Conservation (phyloP, 2,329 filamentous ascomycete species). For the Pseudogymnoascus sp. region DNA sequence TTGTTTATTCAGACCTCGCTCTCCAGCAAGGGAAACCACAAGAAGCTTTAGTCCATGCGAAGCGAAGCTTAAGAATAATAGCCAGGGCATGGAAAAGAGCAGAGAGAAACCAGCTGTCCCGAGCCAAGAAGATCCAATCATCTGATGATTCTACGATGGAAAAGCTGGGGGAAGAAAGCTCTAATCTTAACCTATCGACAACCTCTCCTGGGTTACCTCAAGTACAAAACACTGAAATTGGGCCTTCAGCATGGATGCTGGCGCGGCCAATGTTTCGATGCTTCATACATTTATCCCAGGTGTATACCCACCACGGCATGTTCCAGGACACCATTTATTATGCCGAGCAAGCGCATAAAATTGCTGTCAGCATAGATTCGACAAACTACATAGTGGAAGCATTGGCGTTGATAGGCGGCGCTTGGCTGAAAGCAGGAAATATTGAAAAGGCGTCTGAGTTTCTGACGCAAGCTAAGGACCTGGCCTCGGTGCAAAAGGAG, state of each 20-base stretch:
- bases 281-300: slow-evolving; percentile 62
- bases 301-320: slow-evolving; percentile 78
- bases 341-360: slow-evolving; percentile 70
- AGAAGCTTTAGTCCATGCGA: slow-evolving; percentile 48
- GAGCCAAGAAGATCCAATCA: slow-evolving; percentile 8
- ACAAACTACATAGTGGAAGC: slow-evolving; percentile 41
- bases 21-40: slow-evolving; percentile 43
- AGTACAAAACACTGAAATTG: slow-evolving; percentile 29
- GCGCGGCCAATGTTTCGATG: slow-evolving; percentile 65
- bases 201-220: slow-evolving; percentile 33
- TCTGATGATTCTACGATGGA: slow-evolving; percentile 18
- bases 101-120: slow-evolving; percentile 10
- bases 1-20: slow-evolving; percentile 28
- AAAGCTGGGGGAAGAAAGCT: slow-evolving; percentile 24
- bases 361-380: slow-evolving; percentile 41
- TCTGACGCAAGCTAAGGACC: slow-evolving; percentile 44
- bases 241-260: slow-evolving; percentile 71
- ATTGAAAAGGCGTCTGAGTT: slow-evolving; percentile 48
- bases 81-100: slow-evolving; percentile 31
- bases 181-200: slow-evolving; percentile 27
- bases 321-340: slow-evolving; percentile 85
- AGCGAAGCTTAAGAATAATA: slow-evolving; percentile 44
- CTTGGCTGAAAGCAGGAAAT: slow-evolving; percentile 50
- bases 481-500: slow-evolving; percentile 39
- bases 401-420: slow-evolving; percentile 44